Evolutionary conservation across 208 protist genomes (phyloP), one percentile per base, ranked within the genome.

Genomic region (Naegleria gruberi): DNA sequence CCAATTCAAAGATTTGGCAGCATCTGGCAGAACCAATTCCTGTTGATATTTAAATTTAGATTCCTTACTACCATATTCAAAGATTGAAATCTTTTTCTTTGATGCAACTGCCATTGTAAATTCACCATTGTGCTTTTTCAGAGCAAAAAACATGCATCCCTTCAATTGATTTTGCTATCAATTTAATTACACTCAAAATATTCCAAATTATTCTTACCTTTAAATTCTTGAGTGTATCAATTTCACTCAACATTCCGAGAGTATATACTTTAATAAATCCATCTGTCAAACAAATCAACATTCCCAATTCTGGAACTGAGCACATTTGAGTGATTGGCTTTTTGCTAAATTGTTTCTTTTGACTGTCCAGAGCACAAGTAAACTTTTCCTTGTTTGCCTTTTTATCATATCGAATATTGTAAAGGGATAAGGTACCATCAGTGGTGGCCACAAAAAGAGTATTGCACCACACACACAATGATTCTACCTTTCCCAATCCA

Each of bases 121-220:
- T 91, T 89, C 26, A 30, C 34, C 45, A 26, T 82, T 40, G 15
- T 91, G 41, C 23, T 91, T 91, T 42, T 91, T 91, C 23, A 90
- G 30, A 10, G 90, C 37, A 82, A 91, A 88, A 41, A 44, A 40
- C 34, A 17, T 43, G 34, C 23, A 43, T 40, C 84, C 84, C 12
- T 88, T 88, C n/a, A 88, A 43, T 41, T 0, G 41, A 17, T 42
- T 42, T 42, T 82, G 74, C 30, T 43, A 82, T 43, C 19, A 30
- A 43, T 82, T 43, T 10, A 30, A 23, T 65, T 55, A 55, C 6
- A 65, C 30, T 30, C 12, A 23, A 1, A 4, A 30, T 10, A 19
- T 23, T 30, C 12, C 2, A 19, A 1, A 65, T 30, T 3, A 65
- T 65, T 65, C 51, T 86, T 86, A 47, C 82, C 10, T 86, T 86